Evolutionary conservation across 2,329 filamentous ascomycete genomes (phyloP).

Genomic region (Fusarium fracticaudum): DNA sequence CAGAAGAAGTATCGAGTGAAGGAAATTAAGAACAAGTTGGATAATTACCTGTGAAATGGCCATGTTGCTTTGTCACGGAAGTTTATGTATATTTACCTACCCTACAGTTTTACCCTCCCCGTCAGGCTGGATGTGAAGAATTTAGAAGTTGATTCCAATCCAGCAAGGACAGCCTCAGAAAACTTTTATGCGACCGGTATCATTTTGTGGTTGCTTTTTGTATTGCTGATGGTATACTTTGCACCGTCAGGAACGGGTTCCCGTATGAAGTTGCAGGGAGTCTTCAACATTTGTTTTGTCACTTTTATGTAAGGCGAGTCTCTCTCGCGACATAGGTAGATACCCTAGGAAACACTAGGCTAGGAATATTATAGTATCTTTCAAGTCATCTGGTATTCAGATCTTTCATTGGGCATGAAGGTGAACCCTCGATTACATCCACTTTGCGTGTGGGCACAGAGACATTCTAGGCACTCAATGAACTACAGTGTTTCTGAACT

Average conservation of each 20-base stretch:
- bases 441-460: not conserved
- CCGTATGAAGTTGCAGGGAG: not conserved
- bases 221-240: not conserved
- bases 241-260: not conserved
- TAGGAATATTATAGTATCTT: not conserved
- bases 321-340: not conserved
- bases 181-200: no score
- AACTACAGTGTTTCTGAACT: not conserved
- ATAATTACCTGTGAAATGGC: not conserved
- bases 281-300: not conserved
- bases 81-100: not conserved
- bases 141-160: not conserved
- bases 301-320: not conserved
- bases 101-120: rapidly evolving
- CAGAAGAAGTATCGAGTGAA: not conserved
- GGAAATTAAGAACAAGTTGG: not conserved
- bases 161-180: not conserved
- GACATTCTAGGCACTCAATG: not conserved
- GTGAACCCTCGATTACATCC: not conserved
- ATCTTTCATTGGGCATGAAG: not conserved
- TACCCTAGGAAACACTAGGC: not conserved
- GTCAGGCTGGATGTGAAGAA: not conserved
- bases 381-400: not conserved
- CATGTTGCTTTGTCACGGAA: not conserved
- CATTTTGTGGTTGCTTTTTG: no score